Conservation (phyloP, 768 basidiomycete genomes). For the Phaeotremella skinneri region DNA sequence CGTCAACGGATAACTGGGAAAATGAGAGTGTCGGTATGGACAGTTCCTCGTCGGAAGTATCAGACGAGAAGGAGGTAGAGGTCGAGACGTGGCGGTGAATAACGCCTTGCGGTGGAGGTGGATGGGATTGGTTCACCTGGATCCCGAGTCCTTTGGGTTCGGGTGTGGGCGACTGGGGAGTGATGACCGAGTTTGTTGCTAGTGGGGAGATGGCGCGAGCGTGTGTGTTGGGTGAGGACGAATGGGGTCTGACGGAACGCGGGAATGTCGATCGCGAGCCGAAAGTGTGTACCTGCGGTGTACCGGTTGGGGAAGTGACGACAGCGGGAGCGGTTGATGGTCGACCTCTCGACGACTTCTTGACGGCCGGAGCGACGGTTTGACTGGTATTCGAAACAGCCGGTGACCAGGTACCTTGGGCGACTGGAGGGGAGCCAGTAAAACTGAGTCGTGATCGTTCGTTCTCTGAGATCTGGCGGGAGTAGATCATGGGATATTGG, state of each 20-base stretch:
- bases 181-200: neutral
- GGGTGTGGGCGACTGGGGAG: neutral
- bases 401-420: slow-evolving; percentile 7
- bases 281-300: neutral
- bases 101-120: neutral
- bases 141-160: slow-evolving; percentile 1
- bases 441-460: neutral
- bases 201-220: neutral
- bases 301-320: neutral
- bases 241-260: neutral
- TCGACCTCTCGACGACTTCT: slow-evolving; percentile 7
- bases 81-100: neutral
- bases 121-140: neutral
- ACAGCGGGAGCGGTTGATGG: slow-evolving; percentile 38
- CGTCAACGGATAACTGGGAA: no score
- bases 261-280: neutral
- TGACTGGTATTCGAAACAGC: slow-evolving; percentile 1
- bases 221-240: neutral
- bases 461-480: neutral
- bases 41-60: no score
- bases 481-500: slow-evolving; percentile 39
- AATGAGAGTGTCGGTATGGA: no score
- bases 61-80: no score
- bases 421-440: neutral
- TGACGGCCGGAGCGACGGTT: slow-evolving; percentile 4